Conservation (phyloP, 805 yeast genomes). For the Yamadazyma ubonensis region DNA sequence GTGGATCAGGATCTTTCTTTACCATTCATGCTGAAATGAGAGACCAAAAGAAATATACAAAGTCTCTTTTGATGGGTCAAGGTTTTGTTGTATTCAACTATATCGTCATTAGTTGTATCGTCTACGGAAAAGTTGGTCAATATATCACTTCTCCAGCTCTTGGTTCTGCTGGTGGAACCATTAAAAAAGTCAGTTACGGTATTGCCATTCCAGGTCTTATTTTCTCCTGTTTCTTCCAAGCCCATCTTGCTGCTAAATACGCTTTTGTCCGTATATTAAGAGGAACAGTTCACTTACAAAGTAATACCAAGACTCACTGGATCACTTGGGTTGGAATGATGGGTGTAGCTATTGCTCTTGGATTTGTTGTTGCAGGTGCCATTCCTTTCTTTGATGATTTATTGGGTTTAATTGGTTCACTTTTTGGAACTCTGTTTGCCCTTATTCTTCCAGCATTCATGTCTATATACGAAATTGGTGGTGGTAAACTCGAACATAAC, state of each 20-base stretch:
- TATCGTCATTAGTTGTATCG: conserved; percentile 13
- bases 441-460: conserved; percentile 13
- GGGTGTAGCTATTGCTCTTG: conserved; percentile 9
- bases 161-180: conserved; percentile 15
- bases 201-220: conserved; percentile 14
- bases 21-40: conserved; percentile 15
- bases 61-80: conserved; percentile 13
- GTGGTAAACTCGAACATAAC: conserved; percentile 1
- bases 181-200: conserved; percentile 13
- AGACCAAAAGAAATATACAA: conserved; percentile 11
- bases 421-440: conserved; percentile 11
- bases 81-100: conserved; percentile 15
- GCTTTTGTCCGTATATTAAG: conserved; percentile 14
- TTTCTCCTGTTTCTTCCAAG: conserved; percentile 14
- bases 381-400: conserved; percentile 14
- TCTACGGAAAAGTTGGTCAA: conserved; percentile 14
- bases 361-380: conserved; percentile 15
- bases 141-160: conserved; percentile 16
- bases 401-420: conserved; percentile 14
- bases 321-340: conserved; percentile 12
- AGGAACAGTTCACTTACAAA: conserved; percentile 12
- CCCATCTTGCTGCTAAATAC: conserved; percentile 15
- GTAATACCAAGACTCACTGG: conserved; percentile 14
- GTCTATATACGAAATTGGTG: conserved; percentile 12
- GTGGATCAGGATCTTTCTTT: conserved; percentile 13